Evolutionary conservation across 2,329 filamentous ascomycete genomes (phyloP).

Genomic region (Microsporum ferrugineum): DNA sequence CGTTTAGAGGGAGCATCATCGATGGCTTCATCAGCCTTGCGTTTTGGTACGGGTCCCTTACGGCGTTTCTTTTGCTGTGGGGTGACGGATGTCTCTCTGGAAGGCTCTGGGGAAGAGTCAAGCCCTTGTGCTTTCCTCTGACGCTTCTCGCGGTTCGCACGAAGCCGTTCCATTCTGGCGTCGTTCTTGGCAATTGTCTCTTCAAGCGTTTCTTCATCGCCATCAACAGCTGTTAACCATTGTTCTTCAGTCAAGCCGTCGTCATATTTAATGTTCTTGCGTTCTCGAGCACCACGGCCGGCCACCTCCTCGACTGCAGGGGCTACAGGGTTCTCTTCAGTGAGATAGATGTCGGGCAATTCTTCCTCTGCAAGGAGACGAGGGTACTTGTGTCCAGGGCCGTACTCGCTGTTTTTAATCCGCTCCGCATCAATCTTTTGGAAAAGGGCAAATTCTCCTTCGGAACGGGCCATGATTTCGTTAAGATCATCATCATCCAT

Average conservation of each 20-base stretch:
- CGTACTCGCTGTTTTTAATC: conserved; percentile 55
- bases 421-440: conserved; percentile 73
- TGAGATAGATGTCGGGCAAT: conserved; percentile 85
- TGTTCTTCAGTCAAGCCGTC: conserved; percentile 97
- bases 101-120: conserved; percentile 67
- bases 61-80: conserved; percentile 55
- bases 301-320: conserved; percentile 68
- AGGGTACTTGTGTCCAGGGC: conserved; percentile 54
- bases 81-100: conserved; percentile 73
- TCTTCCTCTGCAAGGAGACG: conserved; percentile 81
- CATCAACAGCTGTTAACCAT: conserved; percentile 95
- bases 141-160: conserved; percentile 61
- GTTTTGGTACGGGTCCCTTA: conserved; percentile 70
- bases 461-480: conserved; percentile 78
- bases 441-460: conserved; percentile 67
- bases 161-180: conserved; percentile 68
- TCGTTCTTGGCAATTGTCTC: conserved; percentile 84
- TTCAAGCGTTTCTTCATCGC: conserved; percentile 88
- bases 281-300: conserved; percentile 87
- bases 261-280: conserved; percentile 88
- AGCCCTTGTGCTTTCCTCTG: conserved; percentile 31
- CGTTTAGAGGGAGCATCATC: conserved; percentile 68
- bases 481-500: conserved; percentile 99
- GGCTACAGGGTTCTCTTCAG: conserved; percentile 67
- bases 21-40: conserved; percentile 68